Evolutionary conservation across 2,329 filamentous ascomycete genomes (phyloP).

Genomic region (Huntiella moniliformis): DNA sequence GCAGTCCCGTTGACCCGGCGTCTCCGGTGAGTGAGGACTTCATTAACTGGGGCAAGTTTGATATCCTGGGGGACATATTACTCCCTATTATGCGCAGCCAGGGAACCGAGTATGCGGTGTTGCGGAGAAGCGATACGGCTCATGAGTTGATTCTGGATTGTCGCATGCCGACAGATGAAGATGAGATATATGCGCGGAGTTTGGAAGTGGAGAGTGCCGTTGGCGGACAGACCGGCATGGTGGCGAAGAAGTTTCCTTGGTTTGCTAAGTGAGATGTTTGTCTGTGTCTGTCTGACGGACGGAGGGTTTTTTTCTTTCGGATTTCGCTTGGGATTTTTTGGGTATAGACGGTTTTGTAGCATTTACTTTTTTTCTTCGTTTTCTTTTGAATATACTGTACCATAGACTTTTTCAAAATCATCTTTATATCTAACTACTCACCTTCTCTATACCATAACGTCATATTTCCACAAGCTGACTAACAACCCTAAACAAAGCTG

Average conservation of each 20-base stretch:
- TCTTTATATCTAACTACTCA: no score
- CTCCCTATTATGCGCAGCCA: slow-evolving; percentile 85
- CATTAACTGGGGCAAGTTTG: slow-evolving; percentile 97
- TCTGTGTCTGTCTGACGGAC: not conserved
- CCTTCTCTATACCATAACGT: no score
- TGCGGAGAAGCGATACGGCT: slow-evolving; percentile 49
- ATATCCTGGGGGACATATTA: slow-evolving; percentile 83
- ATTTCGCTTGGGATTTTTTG: not conserved
- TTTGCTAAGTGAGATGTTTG: slow-evolving; percentile 30
- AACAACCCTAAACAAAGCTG: no score
- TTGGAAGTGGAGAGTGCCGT: slow-evolving; percentile 35
- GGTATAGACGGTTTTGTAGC: slow-evolving; percentile 3
- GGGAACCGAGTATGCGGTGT: slow-evolving; percentile 58
- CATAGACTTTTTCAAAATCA: no score
- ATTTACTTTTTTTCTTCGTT: not conserved
- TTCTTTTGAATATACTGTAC: no score
- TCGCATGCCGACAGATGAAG: slow-evolving; percentile 66
- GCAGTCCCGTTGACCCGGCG: not conserved
- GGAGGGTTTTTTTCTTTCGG: not conserved
- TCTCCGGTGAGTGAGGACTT: slow-evolving; percentile 30
- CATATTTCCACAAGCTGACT: no score
- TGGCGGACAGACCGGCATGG: slow-evolving; percentile 25
- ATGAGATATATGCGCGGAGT: slow-evolving; percentile 51
- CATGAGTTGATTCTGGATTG: slow-evolving; percentile 64
- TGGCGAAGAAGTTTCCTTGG: slow-evolving; percentile 47